phyloP scores from a whole-genome alignment of 495 filamentous ascomycete species.

The Copromyces sp. region DNA sequence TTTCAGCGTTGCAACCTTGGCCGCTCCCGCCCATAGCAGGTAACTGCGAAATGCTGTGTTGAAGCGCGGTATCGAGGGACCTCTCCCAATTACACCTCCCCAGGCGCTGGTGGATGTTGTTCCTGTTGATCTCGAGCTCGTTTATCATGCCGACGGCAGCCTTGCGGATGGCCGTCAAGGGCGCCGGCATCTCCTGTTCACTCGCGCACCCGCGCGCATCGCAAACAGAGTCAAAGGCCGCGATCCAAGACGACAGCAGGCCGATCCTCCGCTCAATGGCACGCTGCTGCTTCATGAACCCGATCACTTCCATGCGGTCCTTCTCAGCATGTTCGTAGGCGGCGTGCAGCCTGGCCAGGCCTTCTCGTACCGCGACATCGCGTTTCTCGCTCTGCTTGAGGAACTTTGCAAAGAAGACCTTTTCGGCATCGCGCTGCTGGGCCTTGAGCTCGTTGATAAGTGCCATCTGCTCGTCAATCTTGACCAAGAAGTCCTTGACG shows the following conservation, averaged over 20 bases:
- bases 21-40: constrained; percentile 56
- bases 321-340: constrained; percentile 76
- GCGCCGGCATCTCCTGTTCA: constrained; percentile 53
- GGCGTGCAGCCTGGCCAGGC: constrained; percentile 63
- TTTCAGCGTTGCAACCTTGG: constrained; percentile 51
- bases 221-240: constrained; percentile 78
- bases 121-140: constrained; percentile 79
- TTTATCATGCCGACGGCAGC: constrained; percentile 77
- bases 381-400: constrained; percentile 79
- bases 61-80: constrained; percentile 73
- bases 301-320: constrained; percentile 69
- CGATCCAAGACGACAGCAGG: constrained; percentile 81
- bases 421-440: constrained; percentile 86
- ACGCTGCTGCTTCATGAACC: constrained; percentile 69
- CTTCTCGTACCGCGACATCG: constrained; percentile 67
- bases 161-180: constrained; percentile 68
- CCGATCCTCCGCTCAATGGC: constrained; percentile 78
- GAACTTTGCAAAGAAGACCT: constrained; percentile 77
- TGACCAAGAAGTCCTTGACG: constrained; percentile 95
- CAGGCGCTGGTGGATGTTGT: constrained; percentile 78
- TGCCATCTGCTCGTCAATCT: constrained; percentile 91
- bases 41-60: constrained; percentile 72
- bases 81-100: constrained; percentile 77
- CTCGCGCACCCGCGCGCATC: constrained; percentile 48
- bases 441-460: constrained; percentile 89